These are phyloP conservation scores for Rugonectria rugulosa DNA, from an alignment of 2,329 filamentous ascomycete genomes.

Conservation along the genomic window DNA sequence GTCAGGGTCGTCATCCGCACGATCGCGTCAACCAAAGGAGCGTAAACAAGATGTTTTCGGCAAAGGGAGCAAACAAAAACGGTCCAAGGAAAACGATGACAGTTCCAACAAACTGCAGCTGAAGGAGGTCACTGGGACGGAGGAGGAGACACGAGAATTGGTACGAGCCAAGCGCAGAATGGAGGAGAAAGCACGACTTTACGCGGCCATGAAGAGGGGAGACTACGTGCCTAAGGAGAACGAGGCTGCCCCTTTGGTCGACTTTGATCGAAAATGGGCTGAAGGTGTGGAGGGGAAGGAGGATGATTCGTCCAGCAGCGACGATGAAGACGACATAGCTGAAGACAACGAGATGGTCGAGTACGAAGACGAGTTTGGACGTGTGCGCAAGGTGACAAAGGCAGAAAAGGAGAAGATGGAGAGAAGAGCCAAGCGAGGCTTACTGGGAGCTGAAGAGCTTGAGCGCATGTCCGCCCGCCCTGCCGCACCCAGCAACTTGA, in stretches of 20 bases:
- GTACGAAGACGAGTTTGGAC: constrained; percentile 90
- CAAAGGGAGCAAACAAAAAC: constrained; percentile 39
- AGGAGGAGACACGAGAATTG: constrained; percentile 72
- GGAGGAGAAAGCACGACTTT: constrained; percentile 88
- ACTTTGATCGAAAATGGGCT: constrained; percentile 97
- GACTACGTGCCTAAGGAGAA: constrained; percentile 76
- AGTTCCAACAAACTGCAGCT: constrained; percentile 57
- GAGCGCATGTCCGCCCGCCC: constrained; percentile 75
- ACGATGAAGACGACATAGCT: constrained; percentile 51
- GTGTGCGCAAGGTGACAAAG: constrained; percentile 76
- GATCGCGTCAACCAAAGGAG: constrained; percentile 55
- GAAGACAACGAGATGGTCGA: constrained; percentile 74
- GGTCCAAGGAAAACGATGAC: constrained; percentile 52
- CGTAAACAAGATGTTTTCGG: constrained; percentile 58
- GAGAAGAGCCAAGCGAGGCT: constrained; percentile 57
- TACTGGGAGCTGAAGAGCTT: constrained; percentile 65
- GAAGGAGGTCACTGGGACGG: constrained; percentile 61
- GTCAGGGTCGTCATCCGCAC: constrained; percentile 52
- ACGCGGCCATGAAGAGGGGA: constrained; percentile 90
- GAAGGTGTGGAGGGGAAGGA: constrained; percentile 67
- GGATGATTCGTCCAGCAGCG: constrained; percentile 62
- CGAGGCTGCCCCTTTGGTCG: constrained; percentile 74
- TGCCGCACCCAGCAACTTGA: constrained; percentile 71
- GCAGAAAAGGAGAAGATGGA: constrained; percentile 72
- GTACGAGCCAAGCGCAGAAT: constrained; percentile 80